phyloP scores from a whole-genome alignment of 306 rosid species.

The Psophocarpus tetragonolobus region DNA sequence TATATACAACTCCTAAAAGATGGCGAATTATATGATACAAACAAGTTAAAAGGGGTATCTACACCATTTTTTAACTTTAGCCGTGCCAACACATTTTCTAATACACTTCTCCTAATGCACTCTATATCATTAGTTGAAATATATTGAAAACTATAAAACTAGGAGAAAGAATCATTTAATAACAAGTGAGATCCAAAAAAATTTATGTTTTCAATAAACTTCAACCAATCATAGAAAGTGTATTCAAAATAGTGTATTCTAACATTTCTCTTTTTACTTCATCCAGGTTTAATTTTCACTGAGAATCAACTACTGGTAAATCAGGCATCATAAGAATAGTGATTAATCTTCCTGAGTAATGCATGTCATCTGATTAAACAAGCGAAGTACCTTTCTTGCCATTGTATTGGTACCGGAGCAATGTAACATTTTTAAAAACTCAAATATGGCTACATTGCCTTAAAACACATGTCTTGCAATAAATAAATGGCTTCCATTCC shows the following conservation, averaged over 20 bases:
- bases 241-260: too few relatives aligned
- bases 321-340: constrained; percentile 9
- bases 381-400: constrained; percentile 3
- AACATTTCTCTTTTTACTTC: too few relatives aligned
- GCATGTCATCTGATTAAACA: constrained; percentile 14
- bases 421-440: neutral
- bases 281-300: constrained; percentile 8
- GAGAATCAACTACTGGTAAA: neutral
- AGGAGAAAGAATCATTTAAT: too few relatives aligned
- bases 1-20: constrained; percentile 7
- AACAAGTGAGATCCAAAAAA: too few relatives aligned
- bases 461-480: constrained; percentile 6
- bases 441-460: constrained; percentile 23
- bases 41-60: neutral
- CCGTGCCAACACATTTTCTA: too few relatives aligned
- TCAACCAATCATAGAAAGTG: too few relatives aligned
- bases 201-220: too few relatives aligned
- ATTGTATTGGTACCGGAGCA: constrained; percentile 18
- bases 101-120: too few relatives aligned
- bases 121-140: too few relatives aligned
- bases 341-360: constrained; percentile 1
- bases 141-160: too few relatives aligned
- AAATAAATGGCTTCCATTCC: constrained; percentile 3
- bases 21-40: neutral
- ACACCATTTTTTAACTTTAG: neutral